Evolutionary conservation across 2,329 filamentous ascomycete species (phyloP), one percentile per base, ranked within the genome.

Genomic region (Xylariaceae sp.): DNA sequence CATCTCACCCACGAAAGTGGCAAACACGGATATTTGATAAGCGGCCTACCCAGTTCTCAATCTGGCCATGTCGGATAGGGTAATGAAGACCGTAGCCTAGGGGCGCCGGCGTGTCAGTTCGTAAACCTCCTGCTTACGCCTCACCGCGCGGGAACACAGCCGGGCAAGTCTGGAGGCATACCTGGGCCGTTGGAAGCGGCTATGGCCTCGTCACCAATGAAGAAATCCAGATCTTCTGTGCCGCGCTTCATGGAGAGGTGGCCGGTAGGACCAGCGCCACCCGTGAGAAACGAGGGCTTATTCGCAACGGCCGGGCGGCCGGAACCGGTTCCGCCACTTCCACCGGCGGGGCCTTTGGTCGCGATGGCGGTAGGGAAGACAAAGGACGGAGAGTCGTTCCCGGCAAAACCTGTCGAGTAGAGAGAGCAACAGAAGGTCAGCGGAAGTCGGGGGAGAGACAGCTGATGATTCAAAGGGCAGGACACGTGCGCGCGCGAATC

Each of bases 321-420:
- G 58, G 92, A 92, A 49, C 90, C 91, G 49, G 90, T 85, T 54
- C 88, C 87, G 64, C 83, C 85, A 68, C 78, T 79, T 64, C 87
- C 86, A 64, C 80, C 87, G 55, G 83, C 79, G 60, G 84, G 80
- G 58, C 88, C 85, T 77, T 96, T 97, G 60, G 91, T 97, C 68
- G 94, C 92, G 76, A 99, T 99, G 63, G 94, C 94, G 51, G 94
- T 99, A 59, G 94, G 94, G 74, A 99, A 99, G 69, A 99, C 94
- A 78, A 97, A 99, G 53, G 94, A 99, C 39, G 94, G 94, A 63
- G 94, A 95, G 75, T 99, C 94, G 76, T 99, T 99, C 75, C 94
- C 94, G 75, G 94, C 94, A 74, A 99, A 99, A 76, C 92, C 92
- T 96, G 53, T 52, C 50, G 54, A 13, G 53, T 51, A 51, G 54